A percentile compares a stretch with the other conserved stretches of the same genome.
phyloP scores from a whole-genome alignment of 75 land plant genomes.

The Pseudotsuga menziesii region DNA sequence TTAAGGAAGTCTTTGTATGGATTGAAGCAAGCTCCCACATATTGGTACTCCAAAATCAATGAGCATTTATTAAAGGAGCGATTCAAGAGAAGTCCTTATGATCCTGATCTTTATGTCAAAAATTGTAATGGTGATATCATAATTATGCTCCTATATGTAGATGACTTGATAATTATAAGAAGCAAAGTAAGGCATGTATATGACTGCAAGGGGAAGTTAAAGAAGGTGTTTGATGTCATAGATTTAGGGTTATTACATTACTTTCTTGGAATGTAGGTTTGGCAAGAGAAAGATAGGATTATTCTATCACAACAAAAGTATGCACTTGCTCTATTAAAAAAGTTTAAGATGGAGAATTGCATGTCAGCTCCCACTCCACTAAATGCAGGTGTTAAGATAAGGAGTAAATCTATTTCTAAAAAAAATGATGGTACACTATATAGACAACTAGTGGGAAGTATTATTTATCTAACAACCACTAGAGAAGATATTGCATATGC shows the following conservation, averaged over 20 bases:
- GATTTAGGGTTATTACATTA: background rate
- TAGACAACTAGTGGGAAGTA: too few relatives aligned
- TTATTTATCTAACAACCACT: too few relatives aligned
- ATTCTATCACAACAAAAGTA: background rate
- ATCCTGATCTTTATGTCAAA: background rate
- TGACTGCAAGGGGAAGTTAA: background rate
- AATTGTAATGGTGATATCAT: too few relatives aligned
- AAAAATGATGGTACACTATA: background rate
- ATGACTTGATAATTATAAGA: background rate
- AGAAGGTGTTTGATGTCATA: background rate
- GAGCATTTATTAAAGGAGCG: background rate
- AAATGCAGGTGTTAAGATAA: background rate
- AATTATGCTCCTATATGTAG: too few relatives aligned
- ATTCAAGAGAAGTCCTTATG: background rate
- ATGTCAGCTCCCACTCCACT: background rate
- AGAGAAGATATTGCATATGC: background rate
- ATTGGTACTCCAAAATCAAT: constrained; percentile 12
- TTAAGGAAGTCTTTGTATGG: constrained; percentile 9
- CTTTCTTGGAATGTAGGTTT: background rate
- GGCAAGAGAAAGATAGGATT: background rate
- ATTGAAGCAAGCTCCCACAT: constrained; percentile 7
- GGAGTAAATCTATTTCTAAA: background rate
- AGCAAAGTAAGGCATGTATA: background rate
- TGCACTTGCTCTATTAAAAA: background rate
- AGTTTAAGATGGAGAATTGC: background rate